Evolutionary conservation across 2,329 filamentous ascomycete species (phyloP).

Genomic region (Epichloe typhina): DNA sequence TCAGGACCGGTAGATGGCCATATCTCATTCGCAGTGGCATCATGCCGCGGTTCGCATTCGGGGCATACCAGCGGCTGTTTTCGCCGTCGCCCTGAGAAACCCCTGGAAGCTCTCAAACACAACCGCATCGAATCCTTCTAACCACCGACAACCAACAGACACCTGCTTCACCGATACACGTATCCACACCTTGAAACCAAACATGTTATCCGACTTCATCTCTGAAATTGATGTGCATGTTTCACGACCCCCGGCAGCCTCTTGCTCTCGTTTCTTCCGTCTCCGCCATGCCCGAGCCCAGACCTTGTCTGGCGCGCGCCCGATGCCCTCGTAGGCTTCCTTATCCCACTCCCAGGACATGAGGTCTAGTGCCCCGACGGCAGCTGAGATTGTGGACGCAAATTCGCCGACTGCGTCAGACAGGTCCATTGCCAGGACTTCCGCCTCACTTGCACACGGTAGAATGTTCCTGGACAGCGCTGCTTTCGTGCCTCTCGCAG

Average conservation of each 20-base stretch:
- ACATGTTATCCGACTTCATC: slow-evolving; percentile 21
- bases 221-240: slow-evolving; percentile 7
- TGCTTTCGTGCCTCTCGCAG: slow-evolving; percentile 31
- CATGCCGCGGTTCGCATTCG: no score
- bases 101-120: slow-evolving; percentile 83
- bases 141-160: slow-evolving; percentile 42
- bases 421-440: slow-evolving; percentile 32
- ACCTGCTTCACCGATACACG: slow-evolving; percentile 27
- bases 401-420: slow-evolving; percentile 26
- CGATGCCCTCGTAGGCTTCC: slow-evolving; percentile 39
- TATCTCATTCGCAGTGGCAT: no score
- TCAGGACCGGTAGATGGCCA: not conserved
- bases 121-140: slow-evolving; percentile 58
- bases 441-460: slow-evolving; percentile 27
- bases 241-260: slow-evolving; percentile 12
- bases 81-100: slow-evolving; percentile 44
- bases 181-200: slow-evolving; percentile 48
- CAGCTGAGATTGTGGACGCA: slow-evolving; percentile 23
- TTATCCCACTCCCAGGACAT: slow-evolving; percentile 50
- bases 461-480: slow-evolving; percentile 26
- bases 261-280: slow-evolving; percentile 39
- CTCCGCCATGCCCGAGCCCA: slow-evolving; percentile 67
- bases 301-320: slow-evolving; percentile 56
- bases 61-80: slow-evolving; percentile 3
- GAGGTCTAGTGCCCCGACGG: slow-evolving; percentile 44